phyloP scores from a whole-genome alignment of 441 rosid genomes.

The Croton laevigatus region DNA sequence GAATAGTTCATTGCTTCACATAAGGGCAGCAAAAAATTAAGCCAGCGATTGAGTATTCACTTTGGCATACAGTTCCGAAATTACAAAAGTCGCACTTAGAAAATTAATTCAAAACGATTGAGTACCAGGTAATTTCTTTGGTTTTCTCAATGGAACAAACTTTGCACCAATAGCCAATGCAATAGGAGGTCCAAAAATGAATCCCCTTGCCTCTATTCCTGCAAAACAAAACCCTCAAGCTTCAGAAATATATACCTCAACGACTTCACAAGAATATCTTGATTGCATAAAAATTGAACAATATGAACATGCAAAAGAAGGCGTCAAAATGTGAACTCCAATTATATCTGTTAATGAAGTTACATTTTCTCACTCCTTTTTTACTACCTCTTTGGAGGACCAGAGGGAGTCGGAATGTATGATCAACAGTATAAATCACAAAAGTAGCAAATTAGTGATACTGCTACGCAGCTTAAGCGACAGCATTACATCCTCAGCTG shows the following conservation, averaged over 20 bases:
- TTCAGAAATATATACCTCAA: slow-evolving; percentile 7
- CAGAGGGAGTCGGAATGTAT: not conserved
- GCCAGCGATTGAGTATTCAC: not conserved
- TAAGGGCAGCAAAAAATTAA: not conserved
- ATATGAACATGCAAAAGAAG: not conserved
- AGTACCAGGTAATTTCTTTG: slow-evolving; percentile 85
- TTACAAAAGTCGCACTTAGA: not conserved
- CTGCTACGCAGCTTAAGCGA: not conserved
- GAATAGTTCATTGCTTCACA: not conserved
- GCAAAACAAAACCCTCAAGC: slow-evolving; percentile 18
- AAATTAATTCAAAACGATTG: slow-evolving; percentile 4
- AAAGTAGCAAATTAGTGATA: not conserved
- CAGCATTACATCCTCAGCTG: not conserved
- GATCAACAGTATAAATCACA: not conserved
- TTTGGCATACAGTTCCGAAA: not conserved
- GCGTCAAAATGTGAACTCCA: slow-evolving; percentile 8
- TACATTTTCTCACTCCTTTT: not conserved
- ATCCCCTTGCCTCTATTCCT: slow-evolving; percentile 98
- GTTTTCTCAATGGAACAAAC: slow-evolving; percentile 91
- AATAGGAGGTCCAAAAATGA: slow-evolving; percentile 93
- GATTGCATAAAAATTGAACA: not conserved
- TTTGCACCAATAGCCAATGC: slow-evolving; percentile 98
- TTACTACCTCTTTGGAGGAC: not conserved
- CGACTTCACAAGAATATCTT: not conserved
- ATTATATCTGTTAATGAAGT: not conserved